These are phyloP conservation scores for Tubosaeta sp. DNA, from an alignment of 768 basidiomycete species.

Conservation along the genomic window DNA sequence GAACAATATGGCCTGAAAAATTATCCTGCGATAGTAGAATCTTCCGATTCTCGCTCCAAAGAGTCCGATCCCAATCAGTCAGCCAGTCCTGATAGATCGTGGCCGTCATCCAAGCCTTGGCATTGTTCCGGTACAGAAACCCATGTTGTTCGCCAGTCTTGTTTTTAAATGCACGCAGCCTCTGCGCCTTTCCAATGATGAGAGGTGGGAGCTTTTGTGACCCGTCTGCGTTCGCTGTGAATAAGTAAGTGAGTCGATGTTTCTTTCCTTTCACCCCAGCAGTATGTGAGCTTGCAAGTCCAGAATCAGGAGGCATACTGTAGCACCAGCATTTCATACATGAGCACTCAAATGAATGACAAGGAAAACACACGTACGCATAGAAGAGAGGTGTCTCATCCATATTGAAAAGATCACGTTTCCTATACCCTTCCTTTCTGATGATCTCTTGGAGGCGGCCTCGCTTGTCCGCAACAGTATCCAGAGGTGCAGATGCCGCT, in stretches of 20 bases:
- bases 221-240: neutral
- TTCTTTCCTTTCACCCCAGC: conserved; percentile 2
- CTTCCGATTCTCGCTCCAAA: neutral
- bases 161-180: neutral
- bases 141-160: conserved; percentile 3
- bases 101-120: conserved; percentile 6
- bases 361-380: conserved; percentile 16
- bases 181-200: conserved; percentile 6
- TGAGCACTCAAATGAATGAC: neutral
- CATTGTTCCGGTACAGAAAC: conserved; percentile 2
- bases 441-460: conserved; percentile 26
- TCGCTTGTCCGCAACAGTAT: conserved; percentile 22
- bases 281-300: neutral
- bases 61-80: neutral
- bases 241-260: neutral
- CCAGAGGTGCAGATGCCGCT: conserved; percentile 24
- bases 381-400: conserved; percentile 36
- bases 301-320: conserved; percentile 3
- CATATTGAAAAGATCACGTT: conserved; percentile 33
- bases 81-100: conserved; percentile 6
- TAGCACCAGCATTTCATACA: neutral
- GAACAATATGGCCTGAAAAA: conserved; percentile 19
- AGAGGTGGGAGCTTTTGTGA: conserved; percentile 1
- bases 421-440: conserved; percentile 21
- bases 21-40: conserved; percentile 10